Evolutionary conservation across 306 rosid species (phyloP), one percentile per base, ranked within the genome.

Genomic region (Cotoneaster glaucophyllus): DNA sequence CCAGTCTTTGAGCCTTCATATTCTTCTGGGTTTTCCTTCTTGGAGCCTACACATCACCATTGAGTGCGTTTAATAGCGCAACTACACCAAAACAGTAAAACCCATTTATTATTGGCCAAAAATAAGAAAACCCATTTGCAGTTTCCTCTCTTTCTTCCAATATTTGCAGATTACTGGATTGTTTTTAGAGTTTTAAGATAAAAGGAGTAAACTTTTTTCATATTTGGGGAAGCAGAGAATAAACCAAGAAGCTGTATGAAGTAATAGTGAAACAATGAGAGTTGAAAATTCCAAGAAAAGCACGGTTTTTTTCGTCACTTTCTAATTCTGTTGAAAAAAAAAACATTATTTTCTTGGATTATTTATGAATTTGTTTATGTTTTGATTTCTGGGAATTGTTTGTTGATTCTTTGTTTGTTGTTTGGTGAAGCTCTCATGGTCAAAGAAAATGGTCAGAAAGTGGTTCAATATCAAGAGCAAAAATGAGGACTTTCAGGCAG

Each of bases 401-500:
- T 15, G 81, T 82, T 92, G 88, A 86, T 84, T 85, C 75, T 83
- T 41, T 72, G 11, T 76, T 70, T 84, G 71, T 50, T 83, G 80
- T 77, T 85, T 84, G 83, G 71, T 83, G 89, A 83, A 96, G 99
- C 96, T 96, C 93, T 93, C 98, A 53, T 96, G 98, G 98, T 89
- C 99, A 76, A 96, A 90, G 98, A 92, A 93, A 88, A 92, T 96
- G 98, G 96, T 96, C 80, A 93, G 97, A 59, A 96, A 93, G 86
- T 93, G 90, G 89, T 96, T 96, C 83, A 96, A 93, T 74, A 90
- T 96, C 88, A 93, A 88, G 89, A 76, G 96, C 86, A 96, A 93
- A 79, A 85, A 78, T 70, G 96, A 96, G 64, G 97, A 91, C 65
- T 88, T 87, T 62, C 96, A 83, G 77, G 82, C 93, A 28, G 93